phyloP scores from a whole-genome alignment of 164 flowering plant genomes.

The Sedum album region DNA sequence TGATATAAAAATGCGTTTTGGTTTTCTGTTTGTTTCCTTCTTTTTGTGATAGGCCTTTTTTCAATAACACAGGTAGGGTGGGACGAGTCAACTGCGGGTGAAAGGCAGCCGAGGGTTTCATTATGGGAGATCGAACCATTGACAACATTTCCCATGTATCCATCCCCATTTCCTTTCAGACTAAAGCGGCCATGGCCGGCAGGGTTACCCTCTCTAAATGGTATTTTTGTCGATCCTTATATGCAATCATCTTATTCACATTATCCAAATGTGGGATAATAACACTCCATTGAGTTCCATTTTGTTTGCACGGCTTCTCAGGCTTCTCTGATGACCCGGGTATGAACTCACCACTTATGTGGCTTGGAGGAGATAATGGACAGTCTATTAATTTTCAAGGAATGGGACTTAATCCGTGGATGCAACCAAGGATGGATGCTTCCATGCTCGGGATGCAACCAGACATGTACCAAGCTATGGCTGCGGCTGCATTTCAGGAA shows the following conservation, averaged over 20 bases:
- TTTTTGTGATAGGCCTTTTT: neutral
- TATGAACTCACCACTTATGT: constrained; percentile 66
- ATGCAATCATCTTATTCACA: neutral
- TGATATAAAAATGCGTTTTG: neutral
- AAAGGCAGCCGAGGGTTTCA: constrained; percentile 96
- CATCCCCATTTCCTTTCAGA: constrained; percentile 80
- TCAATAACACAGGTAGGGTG: constrained; percentile 74
- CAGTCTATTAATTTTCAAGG: constrained; percentile 75
- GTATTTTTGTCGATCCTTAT: constrained; percentile 23
- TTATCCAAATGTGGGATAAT: neutral
- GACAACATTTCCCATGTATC: constrained; percentile 96
- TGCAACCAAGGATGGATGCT: constrained; percentile 81
- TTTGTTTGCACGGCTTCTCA: constrained; percentile 9
- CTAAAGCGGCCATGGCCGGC: constrained; percentile 95
- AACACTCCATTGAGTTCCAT: neutral
- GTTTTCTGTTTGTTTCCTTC: no score
- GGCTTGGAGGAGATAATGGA: constrained; percentile 74
- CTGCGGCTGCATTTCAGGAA: constrained; percentile 2
- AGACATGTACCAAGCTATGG: constrained; percentile 61
- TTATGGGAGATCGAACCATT: constrained; percentile 97
- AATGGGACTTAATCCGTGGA: constrained; percentile 66
- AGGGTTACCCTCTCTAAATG: constrained; percentile 65
- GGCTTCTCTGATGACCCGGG: constrained; percentile 74
- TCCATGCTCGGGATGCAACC: constrained; percentile 68
- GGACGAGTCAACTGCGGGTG: constrained; percentile 99